Base-by-base conservation (phyloP, 1,139 yeast species). In the Magnusiomyces sp. region DNA sequence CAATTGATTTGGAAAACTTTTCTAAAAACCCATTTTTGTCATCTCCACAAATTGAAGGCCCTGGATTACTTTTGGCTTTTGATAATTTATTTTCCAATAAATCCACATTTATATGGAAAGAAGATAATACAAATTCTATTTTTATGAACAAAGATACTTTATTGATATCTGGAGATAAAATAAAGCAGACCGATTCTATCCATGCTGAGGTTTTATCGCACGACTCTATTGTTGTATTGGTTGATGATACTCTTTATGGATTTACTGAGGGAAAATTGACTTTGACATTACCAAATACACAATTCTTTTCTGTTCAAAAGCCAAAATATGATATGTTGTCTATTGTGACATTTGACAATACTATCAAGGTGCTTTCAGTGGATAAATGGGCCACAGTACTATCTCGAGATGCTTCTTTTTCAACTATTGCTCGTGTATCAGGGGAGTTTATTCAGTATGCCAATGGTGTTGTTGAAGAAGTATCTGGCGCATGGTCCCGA, bases 401-500 rank as follows among this genome's bases (percentile, higher is more conserved):
- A 10, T 40, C 43, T 27, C 43, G 43, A 6, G 13, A 40, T 4
- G 14, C 19, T 16, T 23, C 29, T 5, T 40, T 14, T 27, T 5
- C 43, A 7, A 9, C 43, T 14, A 38, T 39, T 7, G 32, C 46
- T 34, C 34, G 14, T n/a, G n/a, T 40, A 27, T 9, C 34, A n/a
- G 20, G 34, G 2, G 14, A 23, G 13, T 40, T 53, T 36, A 48
- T 55, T 11, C 52, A 53, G 39, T 50, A 49, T 16, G 13, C 50
- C 2, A 52, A 53, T 34, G 55, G 55, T 10, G 43, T 50, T n/a
- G 39, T 52, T 31, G 51, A 48, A 40, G 43, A 51, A 10, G 40
- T 49, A 5, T 27, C 46, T n/a, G 47, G 43, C 7, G 13, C 38
- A 11, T 79, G 83, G 83, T 43, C 55, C 2, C 69, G 73, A 48